A percentile compares a stretch with the other conserved stretches of the same genome.
Conservation (phyloP, 345 rosid genomes). For the Murraya paniculata region DNA sequence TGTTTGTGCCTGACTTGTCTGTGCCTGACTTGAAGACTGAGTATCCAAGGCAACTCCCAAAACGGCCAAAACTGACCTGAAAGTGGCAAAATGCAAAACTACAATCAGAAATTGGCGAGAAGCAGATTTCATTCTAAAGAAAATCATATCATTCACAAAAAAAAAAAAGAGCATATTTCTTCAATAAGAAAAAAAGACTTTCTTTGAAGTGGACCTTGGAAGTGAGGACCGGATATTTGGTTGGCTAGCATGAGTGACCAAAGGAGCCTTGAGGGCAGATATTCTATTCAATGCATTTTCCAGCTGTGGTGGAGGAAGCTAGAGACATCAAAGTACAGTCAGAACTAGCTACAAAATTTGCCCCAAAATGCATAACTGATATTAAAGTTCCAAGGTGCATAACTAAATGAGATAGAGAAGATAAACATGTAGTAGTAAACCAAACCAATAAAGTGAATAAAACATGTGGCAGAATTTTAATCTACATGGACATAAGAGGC, state of each 20-base stretch:
- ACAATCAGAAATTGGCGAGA: slow-evolving; percentile 8
- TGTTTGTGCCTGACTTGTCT: slow-evolving; percentile 40
- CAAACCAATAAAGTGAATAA: not conserved
- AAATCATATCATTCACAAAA: not conserved
- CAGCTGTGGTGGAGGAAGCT: slow-evolving; percentile 93
- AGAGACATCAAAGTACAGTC: slow-evolving; percentile 19
- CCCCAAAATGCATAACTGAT: not conserved
- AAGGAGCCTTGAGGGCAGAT: slow-evolving; percentile 67
- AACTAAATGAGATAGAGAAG: not conserved
- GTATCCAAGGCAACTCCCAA: slow-evolving; percentile 74
- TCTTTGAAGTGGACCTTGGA: slow-evolving; percentile 53
- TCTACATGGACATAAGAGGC: not conserved
- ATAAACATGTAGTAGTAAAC: not conserved
- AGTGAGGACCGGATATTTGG: slow-evolving; percentile 68
- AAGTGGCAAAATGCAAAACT: slow-evolving; percentile 16
- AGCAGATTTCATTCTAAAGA: not conserved
- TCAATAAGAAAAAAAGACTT: not conserved
- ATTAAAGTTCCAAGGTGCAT: not conserved
- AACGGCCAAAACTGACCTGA: slow-evolving; percentile 70
- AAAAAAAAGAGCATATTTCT: not conserved
- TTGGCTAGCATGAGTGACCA: slow-evolving; percentile 83
- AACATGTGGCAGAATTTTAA: not conserved
- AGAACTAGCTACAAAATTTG: slow-evolving; percentile 10
- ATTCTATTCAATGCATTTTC: slow-evolving; percentile 81
- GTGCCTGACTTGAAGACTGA: slow-evolving; percentile 53